phyloP scores from a whole-genome alignment of 139 green algal genomes.

The Auxenochlorella pyrenoidosa region DNA sequence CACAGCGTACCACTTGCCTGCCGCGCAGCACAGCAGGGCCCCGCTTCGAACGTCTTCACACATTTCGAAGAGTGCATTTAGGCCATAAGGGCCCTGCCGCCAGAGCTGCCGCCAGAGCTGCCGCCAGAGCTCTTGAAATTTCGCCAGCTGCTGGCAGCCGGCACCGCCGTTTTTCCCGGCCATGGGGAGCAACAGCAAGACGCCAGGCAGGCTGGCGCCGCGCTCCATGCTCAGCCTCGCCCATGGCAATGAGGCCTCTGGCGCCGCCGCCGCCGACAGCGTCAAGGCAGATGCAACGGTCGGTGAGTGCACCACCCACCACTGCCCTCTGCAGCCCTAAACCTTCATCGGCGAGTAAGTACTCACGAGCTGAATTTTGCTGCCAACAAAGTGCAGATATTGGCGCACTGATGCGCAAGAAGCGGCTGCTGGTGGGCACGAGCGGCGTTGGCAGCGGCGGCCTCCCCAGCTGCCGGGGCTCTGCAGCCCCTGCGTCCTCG shows the following conservation, averaged over 20 bases:
- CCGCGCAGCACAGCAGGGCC: too few relatives aligned
- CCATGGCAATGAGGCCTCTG: not conserved
- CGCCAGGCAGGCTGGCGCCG: conserved; percentile 1
- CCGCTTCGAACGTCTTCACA: too few relatives aligned
- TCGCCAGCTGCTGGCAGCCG: not conserved
- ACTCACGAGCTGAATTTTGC: too few relatives aligned
- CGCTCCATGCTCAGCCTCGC: not conserved
- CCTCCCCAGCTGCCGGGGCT: not conserved
- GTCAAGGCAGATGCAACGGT: conserved; percentile 16
- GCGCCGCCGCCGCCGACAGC: not conserved
- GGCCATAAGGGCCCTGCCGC: too few relatives aligned
- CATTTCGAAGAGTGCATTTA: too few relatives aligned
- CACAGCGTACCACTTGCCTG: too few relatives aligned
- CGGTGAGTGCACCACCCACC: not conserved
- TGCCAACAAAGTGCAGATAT: conserved; percentile 26
- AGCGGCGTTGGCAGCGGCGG: not conserved
- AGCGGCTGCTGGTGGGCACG: not conserved
- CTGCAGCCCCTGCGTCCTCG: not conserved
- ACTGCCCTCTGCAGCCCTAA: not conserved
- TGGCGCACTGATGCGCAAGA: conserved; percentile 38
- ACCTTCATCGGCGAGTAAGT: not conserved
- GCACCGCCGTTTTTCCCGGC: too few relatives aligned
- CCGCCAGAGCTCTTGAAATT: too few relatives aligned
- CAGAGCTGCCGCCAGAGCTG: too few relatives aligned
- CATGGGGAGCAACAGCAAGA: conserved; percentile 13